Evolutionary conservation across 192 early-diverging fungal species (phyloP).

Genomic region (Phlyctochytrium planicorne): DNA sequence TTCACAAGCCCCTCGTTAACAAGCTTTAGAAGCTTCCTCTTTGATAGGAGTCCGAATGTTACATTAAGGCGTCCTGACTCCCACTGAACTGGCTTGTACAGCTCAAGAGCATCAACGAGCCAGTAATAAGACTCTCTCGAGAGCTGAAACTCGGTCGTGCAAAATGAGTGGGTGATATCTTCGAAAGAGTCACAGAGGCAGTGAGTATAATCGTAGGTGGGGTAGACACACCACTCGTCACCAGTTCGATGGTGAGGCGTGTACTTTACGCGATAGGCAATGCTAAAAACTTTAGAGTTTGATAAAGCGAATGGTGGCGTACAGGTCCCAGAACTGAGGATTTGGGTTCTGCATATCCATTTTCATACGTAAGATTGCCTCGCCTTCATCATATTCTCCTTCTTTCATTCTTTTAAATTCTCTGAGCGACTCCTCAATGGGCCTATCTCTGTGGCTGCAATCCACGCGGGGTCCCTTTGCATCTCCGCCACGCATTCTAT

Average conservation of each 20-base stretch:
- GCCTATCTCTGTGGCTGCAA: conserved; percentile 89
- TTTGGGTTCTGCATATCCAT: conserved; percentile 98
- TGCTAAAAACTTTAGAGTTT: conserved; percentile 22
- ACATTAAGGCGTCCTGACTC: conserved; percentile 96
- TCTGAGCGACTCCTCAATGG: conserved; percentile 84
- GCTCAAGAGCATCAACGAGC: conserved; percentile 95
- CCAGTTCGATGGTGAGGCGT: conserved; percentile 92
- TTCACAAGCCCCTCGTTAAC: conserved; percentile 74
- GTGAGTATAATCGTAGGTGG: conserved; percentile 99
- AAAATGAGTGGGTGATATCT: conserved; percentile 99
- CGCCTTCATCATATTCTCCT: conserved; percentile 89
- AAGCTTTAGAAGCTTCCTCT: conserved; percentile 94
- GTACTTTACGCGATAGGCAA: conserved; percentile 94
- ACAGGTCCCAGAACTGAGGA: conserved; percentile 98
- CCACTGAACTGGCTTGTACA: conserved; percentile 99
- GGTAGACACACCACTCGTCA: conserved; percentile 96
- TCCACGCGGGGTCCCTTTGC: conserved; percentile 79
- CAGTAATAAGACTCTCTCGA: conserved; percentile 98
- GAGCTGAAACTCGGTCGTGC: conserved; percentile 93
- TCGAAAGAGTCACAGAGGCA: conserved; percentile 99
- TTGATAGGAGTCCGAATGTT: conserved; percentile 93
- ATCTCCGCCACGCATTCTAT: conserved; percentile 88
- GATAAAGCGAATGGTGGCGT: not conserved
- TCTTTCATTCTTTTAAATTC: conserved; percentile 99
- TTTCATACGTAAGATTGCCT: conserved; percentile 97